These are phyloP conservation scores for Fusarium sp. DNA, from an alignment of 2,329 filamentous ascomycete species.

Conservation along the genomic window DNA sequence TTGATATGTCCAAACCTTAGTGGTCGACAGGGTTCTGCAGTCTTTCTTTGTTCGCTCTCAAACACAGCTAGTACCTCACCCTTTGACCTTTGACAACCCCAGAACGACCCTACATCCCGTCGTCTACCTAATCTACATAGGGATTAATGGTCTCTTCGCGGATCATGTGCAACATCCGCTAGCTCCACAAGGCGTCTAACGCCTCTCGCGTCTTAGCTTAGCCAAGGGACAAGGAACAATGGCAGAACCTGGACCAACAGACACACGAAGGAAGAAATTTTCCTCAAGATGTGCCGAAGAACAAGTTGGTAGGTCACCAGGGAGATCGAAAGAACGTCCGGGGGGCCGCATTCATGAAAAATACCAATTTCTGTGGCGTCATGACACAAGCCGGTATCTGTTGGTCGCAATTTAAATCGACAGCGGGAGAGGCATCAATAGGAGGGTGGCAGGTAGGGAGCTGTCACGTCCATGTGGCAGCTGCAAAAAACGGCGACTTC, in stretches of 20 bases:
- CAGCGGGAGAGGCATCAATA: constrained; percentile 18
- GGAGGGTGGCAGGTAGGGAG: constrained; percentile 10
- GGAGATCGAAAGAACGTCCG: constrained; percentile 7
- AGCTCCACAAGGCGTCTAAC: constrained; percentile 46
- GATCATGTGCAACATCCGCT: constrained; percentile 47
- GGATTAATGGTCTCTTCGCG: constrained; percentile 40
- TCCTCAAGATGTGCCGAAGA: constrained; percentile 32
- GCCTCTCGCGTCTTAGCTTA: constrained; percentile 39
- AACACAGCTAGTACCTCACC: constrained; percentile 25
- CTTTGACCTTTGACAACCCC: constrained; percentile 18
- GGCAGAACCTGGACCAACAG: constrained; percentile 35
- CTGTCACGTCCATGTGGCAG: constrained; percentile 30
- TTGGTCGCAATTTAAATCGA: constrained; percentile 17
- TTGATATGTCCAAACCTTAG: constrained; percentile 3
- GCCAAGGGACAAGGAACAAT: constrained; percentile 32
- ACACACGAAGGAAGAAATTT: constrained; percentile 24
- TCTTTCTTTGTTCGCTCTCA: constrained; percentile 12
- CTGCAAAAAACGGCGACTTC: constrained; percentile 8
- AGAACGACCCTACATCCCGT: constrained; percentile 32
- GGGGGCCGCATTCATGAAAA: constrained; percentile 9
- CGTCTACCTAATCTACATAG: constrained; percentile 38
- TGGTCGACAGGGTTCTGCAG: constrained; percentile 10
- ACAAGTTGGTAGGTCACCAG: constrained; percentile 24
- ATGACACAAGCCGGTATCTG: constrained; percentile 33
- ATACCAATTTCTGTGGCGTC: constrained; percentile 29